phyloP scores from a whole-genome alignment of 129 eudicot species.

The Glebionis coronaria region DNA sequence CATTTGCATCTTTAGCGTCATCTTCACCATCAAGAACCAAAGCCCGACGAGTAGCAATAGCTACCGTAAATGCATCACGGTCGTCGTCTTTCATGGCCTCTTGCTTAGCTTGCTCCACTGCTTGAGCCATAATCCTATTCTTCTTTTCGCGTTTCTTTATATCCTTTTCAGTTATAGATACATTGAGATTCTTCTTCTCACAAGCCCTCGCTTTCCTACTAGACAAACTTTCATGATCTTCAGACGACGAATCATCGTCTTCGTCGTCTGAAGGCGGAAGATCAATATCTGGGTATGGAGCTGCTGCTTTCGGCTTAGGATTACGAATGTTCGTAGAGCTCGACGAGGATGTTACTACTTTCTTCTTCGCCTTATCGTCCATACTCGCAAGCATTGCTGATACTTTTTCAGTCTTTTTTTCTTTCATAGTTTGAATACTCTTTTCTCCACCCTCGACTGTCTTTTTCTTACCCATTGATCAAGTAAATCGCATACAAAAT shows the following conservation, averaged over 20 bases:
- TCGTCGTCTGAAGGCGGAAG: slow-evolving; percentile 17
- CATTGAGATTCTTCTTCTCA: background rate
- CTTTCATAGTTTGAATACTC: no score
- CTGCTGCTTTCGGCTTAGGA: background rate
- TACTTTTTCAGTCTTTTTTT: no score
- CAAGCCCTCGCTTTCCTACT: slow-evolving; percentile 9
- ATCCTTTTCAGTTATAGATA: slow-evolving; percentile 8
- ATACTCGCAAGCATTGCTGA: no score
- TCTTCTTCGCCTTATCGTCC: no score
- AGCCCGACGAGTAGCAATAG: slow-evolving; percentile 7
- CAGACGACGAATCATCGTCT: slow-evolving; percentile 9
- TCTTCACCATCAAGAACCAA: slow-evolving; percentile 15
- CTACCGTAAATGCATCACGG: slow-evolving; percentile 15
- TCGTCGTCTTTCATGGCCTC: slow-evolving; percentile 7
- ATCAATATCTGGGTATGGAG: slow-evolving; percentile 15
- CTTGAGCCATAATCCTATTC: slow-evolving; percentile 7
- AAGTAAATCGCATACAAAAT: no score
- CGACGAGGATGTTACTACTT: no score
- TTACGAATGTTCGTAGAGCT: slow-evolving; percentile 5
- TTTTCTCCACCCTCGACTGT: no score
- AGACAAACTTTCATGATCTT: slow-evolving; percentile 5
- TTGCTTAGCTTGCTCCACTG: slow-evolving; percentile 4
- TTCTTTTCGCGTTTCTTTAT: slow-evolving; percentile 5
- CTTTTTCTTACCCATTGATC: no score
- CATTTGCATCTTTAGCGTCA: slow-evolving; percentile 18